Evolutionary conservation across 2,329 filamentous ascomycete species (phyloP).

Genomic region (Metarhizium rileyi): DNA sequence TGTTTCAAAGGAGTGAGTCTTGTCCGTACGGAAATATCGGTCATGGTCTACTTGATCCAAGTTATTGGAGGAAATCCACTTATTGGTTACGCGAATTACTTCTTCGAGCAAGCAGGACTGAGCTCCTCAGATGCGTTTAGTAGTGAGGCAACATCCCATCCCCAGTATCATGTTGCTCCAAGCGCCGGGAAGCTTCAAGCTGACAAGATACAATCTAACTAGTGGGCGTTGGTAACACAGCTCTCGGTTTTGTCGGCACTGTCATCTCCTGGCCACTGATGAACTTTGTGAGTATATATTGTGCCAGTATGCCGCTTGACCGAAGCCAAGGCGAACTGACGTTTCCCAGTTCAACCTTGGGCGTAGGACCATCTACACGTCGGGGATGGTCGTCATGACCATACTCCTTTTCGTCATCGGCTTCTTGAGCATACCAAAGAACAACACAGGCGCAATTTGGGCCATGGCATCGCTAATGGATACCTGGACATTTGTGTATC

Average conservation of each 20-base stretch:
- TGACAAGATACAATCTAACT: background rate
- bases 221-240: constrained; percentile 27
- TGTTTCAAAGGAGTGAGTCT: constrained; percentile 39
- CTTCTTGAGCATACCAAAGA: constrained; percentile 25
- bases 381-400: constrained; percentile 18
- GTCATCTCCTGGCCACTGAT: constrained; percentile 31
- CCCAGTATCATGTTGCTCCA: background rate
- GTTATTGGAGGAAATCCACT: constrained; percentile 55
- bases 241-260: constrained; percentile 30
- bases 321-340: background rate
- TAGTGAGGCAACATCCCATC: constrained; percentile 7
- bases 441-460: constrained; percentile 23
- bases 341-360: constrained; percentile 19
- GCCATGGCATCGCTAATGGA: constrained; percentile 28
- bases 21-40: constrained; percentile 45
- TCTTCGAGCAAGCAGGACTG: constrained; percentile 25
- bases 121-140: constrained; percentile 13
- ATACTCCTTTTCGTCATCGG: constrained; percentile 32
- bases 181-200: background rate
- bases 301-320: background rate
- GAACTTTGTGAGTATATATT: constrained; percentile 14
- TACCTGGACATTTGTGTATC: constrained; percentile 32
- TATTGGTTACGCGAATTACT: constrained; percentile 48
- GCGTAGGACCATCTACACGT: constrained; percentile 29
- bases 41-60: constrained; percentile 55